Evolutionary conservation across 768 basidiomycete species (phyloP).

Genomic region (Tricholomella constricta): DNA sequence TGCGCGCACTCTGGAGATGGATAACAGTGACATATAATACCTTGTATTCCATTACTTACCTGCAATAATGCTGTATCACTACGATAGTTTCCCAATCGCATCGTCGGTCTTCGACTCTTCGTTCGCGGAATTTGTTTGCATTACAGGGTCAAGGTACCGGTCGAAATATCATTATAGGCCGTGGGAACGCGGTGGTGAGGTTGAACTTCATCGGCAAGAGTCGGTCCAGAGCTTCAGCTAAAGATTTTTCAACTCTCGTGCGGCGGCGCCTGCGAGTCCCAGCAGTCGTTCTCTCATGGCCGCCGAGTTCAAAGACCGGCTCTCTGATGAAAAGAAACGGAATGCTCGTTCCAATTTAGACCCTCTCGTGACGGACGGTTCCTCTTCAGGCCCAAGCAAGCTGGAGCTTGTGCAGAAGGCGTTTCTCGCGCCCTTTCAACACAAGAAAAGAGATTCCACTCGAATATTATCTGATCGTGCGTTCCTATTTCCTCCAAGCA

Average conservation of each 20-base stretch:
- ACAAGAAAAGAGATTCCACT: conserved; percentile 68
- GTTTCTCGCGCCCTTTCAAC: conserved; percentile 70
- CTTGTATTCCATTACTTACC: conserved; percentile 18
- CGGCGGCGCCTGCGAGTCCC: conserved; percentile 1
- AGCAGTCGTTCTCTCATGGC: conserved; percentile 32
- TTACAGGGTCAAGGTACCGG: not conserved
- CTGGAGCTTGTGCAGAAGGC: conserved; percentile 69
- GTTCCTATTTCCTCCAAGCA: conserved; percentile 24
- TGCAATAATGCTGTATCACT: conserved; percentile 17
- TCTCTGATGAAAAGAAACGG: conserved; percentile 36
- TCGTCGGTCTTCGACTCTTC: not conserved
- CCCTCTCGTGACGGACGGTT: conserved; percentile 34
- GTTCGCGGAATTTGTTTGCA: not conserved
- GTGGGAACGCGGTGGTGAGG: conserved; percentile 20
- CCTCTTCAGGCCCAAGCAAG: conserved; percentile 44
- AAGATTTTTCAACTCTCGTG: conserved; percentile 6
- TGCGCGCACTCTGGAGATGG: conserved; percentile 10
- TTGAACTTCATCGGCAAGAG: conserved; percentile 20
- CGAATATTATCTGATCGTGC: conserved; percentile 76
- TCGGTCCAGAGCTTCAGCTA: conserved; percentile 16
- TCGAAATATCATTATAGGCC: conserved; percentile 4
- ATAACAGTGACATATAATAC: conserved; percentile 19
- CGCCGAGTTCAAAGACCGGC: conserved; percentile 35
- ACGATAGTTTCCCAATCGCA: conserved; percentile 3
- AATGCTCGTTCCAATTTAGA: conserved; percentile 42